These are phyloP conservation scores for Tremella mesenterica DNA, from an alignment of 768 basidiomycete genomes.

Conservation along the genomic window DNA sequence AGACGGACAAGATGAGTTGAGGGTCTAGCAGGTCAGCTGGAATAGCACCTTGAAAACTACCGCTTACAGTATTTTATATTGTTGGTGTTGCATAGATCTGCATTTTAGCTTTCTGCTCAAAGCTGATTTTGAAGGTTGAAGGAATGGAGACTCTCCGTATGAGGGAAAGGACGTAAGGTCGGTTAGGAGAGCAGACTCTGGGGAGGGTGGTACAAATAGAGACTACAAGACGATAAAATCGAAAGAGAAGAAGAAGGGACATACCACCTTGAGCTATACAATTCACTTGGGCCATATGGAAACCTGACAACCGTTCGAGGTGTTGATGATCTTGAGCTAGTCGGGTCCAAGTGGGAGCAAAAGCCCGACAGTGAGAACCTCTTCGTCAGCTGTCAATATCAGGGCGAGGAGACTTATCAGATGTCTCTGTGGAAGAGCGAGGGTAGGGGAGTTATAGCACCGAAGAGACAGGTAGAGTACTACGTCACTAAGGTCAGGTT, in stretches of 20 bases:
- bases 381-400: not conserved
- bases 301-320: constrained; percentile 47
- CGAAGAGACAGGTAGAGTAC: too few relatives aligned
- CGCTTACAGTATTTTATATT: constrained; percentile 53
- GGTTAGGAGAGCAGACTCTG: too few relatives aligned
- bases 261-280: constrained; percentile 67
- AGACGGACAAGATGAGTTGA: constrained; percentile 58
- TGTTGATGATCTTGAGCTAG: constrained; percentile 49
- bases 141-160: too few relatives aligned
- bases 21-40: constrained; percentile 49
- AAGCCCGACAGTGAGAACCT: constrained; percentile 61
- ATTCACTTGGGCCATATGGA: constrained; percentile 72
- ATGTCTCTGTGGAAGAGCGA: not conserved
- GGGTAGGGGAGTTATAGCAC: not conserved
- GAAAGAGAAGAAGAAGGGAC: constrained; percentile 40
- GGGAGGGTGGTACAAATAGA: not conserved
- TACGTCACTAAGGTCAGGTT: not conserved
- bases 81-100: constrained; percentile 74
- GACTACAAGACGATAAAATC: not conserved
- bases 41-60: not conserved
- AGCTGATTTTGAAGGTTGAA: too few relatives aligned
- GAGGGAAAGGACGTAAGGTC: too few relatives aligned
- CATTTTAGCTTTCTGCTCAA: not conserved
- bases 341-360: constrained; percentile 73
- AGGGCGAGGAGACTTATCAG: too few relatives aligned